A percentile compares a stretch with the other conserved stretches of the same genome.
phyloP scores from a whole-genome alignment of 257 asterid genomes.

The Knoxia roxburghii region DNA sequence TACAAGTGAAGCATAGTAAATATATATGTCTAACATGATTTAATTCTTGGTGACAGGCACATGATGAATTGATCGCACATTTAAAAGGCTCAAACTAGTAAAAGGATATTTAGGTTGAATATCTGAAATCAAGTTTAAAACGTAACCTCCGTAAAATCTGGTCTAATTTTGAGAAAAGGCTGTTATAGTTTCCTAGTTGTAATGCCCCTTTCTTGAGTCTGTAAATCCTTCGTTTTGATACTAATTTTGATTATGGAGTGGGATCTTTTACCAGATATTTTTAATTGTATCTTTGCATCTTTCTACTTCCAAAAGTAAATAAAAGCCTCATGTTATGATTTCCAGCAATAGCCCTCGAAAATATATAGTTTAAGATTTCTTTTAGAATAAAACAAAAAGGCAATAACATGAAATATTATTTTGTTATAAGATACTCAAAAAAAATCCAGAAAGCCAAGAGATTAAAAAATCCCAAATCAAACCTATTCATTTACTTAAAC shows the following conservation, averaged over 20 bases:
- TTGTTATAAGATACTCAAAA: too few relatives aligned
- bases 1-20: background rate
- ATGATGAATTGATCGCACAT: conserved; percentile 68
- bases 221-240: background rate
- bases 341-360: too few relatives aligned
- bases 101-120: conserved; percentile 15
- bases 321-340: too few relatives aligned
- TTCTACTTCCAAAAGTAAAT: too few relatives aligned
- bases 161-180: background rate
- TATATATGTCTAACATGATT: background rate
- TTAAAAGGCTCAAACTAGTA: conserved; percentile 36
- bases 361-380: too few relatives aligned
- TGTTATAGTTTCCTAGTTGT: too few relatives aligned
- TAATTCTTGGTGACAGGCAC: conserved; percentile 16
- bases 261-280: background rate
- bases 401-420: too few relatives aligned
- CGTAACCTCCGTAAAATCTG: background rate
- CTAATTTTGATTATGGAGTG: background rate
- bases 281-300: too few relatives aligned
- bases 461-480: too few relatives aligned
- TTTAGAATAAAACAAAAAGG: too few relatives aligned
- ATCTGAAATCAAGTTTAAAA: conserved; percentile 17
- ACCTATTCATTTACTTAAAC: too few relatives aligned
- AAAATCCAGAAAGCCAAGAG: too few relatives aligned
- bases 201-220: background rate